A percentile compares a stretch with the other conserved stretches of the same genome.
Conservation (phyloP, 805 yeast species). For the Candida odintsovae region DNA sequence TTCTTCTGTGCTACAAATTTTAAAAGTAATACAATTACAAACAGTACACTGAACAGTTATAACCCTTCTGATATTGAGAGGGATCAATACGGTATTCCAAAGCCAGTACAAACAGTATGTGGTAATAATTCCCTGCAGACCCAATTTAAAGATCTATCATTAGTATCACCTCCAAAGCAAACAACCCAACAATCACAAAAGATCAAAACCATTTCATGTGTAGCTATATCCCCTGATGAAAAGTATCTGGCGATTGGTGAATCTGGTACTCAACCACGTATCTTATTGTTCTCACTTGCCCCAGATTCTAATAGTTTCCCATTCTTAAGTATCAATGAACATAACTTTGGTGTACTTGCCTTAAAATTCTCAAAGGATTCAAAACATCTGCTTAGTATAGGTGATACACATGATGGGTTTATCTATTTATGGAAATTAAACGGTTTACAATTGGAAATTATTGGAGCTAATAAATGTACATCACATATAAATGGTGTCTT, state of each 20-base stretch:
- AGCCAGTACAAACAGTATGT: constrained; percentile 1
- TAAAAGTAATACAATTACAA: not conserved
- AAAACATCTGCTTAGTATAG: constrained; percentile 50
- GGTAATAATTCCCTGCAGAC: not conserved
- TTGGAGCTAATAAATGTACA: constrained; percentile 58
- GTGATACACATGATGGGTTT: constrained; percentile 65
- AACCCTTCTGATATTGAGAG: constrained; percentile 1
- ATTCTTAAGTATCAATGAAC: constrained; percentile 50
- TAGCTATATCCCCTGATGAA: constrained; percentile 53
- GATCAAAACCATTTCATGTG: constrained; percentile 48
- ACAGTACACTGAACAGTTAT: not conserved
- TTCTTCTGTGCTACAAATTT: constrained; percentile 44
- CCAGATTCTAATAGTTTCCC: constrained; percentile 43
- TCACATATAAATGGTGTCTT: constrained; percentile 47
- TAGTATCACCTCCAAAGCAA: constrained; percentile 11
- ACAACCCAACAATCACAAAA: constrained; percentile 28
- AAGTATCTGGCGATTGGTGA: constrained; percentile 64
- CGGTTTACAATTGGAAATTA: constrained; percentile 27
- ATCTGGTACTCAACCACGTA: constrained; percentile 61
- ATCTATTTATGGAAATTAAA: constrained; percentile 52
- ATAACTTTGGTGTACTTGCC: constrained; percentile 55
- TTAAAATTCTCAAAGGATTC: constrained; percentile 57
- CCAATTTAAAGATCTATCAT: constrained; percentile 1
- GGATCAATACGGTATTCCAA: constrained; percentile 9
- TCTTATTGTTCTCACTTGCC: constrained; percentile 53